Evolutionary conservation across 1,139 yeast genomes (phyloP).

Genomic region (Hansenula sp.): DNA sequence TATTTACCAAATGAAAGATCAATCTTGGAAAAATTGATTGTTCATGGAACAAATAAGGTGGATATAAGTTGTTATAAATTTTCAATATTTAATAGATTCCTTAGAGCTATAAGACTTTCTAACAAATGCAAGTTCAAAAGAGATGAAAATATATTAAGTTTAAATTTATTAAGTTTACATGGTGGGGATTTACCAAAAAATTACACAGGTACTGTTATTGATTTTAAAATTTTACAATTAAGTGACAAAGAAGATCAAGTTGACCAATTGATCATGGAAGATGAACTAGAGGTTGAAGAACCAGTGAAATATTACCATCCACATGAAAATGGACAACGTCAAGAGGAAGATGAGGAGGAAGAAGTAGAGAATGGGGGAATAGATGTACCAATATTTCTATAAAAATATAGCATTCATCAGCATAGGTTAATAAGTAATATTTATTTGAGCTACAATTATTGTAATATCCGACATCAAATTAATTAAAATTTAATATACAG

Average conservation of each 20-base stretch:
- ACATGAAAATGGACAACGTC: not conserved
- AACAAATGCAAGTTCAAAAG: constrained; percentile 56
- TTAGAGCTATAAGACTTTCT: constrained; percentile 52
- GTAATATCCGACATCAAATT: not conserved
- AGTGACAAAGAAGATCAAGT: constrained; percentile 23
- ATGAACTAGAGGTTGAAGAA: not conserved
- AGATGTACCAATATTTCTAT: constrained; percentile 27
- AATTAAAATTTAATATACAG: not conserved
- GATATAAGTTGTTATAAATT: constrained; percentile 45
- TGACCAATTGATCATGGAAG: constrained; percentile 21
- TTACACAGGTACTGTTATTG: constrained; percentile 59
- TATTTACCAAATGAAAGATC: constrained; percentile 62
- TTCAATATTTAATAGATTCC: constrained; percentile 45
- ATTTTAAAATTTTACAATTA: constrained; percentile 52
- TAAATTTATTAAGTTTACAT: constrained; percentile 28
- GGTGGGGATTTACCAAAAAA: constrained; percentile 27
- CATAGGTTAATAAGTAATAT: too few relatives aligned
- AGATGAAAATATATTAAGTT: constrained; percentile 41
- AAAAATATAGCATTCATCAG: too few relatives aligned
- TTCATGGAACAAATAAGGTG: constrained; percentile 22
- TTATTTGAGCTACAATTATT: too few relatives aligned
- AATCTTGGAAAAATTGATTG: constrained; percentile 48
- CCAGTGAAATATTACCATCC: not conserved
- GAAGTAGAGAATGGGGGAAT: constrained; percentile 15
- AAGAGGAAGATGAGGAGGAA: not conserved